Base-by-base conservation (phyloP, 352 stramenopile species). In the Phytophthora vignae region DNA sequence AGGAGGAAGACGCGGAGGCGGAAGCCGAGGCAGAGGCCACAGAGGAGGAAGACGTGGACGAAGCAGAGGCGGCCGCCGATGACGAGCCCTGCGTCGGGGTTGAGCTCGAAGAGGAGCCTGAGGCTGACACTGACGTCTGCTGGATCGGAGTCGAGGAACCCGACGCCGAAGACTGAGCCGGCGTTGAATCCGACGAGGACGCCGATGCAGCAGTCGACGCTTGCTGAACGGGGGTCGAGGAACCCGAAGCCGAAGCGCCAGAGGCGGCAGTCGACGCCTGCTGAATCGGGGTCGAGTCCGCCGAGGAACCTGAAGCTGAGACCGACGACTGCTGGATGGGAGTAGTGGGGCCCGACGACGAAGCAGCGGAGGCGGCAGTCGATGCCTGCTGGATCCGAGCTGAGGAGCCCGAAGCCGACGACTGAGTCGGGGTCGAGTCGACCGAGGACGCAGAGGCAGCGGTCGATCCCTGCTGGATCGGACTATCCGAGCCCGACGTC, bases 31-130 rank as follows among this genome's bases (percentile, higher is more conserved):
- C 22, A 8, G 60, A 60, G 14, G 59, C 15, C 1, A 52, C 60
- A 15, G 53, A 19, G 6, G 67, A 42, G 4, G 42, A 49, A 38
- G 14, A 31, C 2, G 29, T 42, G 3, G 61, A 61, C 62, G 62
- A 69, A 19, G 38, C 55, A 29, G 50, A 68, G 15, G 53, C 42
- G 42, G 63, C 17, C 11, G 22, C 49, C n/a, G 64, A 66, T 12
- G 55, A 42, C 17, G 57, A 46, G 11, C 17, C 6, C 11, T 62
- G 55, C 0, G 17, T 55, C 27, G 44, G 9, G 4, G 33, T 38
- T 1, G 55, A 71, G 12, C 31, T 50, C 8, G 21, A 11, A 1
- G 54, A 58, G 1, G 66, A 68, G 15, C 40, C 48, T 3, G 67
- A 74, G 15, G 54, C 42, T 10, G 58, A 29, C 19, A 42, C 38